Evolutionary conservation across 345 rosid species (phyloP).

Genomic region (Dipteronia dyeriana): DNA sequence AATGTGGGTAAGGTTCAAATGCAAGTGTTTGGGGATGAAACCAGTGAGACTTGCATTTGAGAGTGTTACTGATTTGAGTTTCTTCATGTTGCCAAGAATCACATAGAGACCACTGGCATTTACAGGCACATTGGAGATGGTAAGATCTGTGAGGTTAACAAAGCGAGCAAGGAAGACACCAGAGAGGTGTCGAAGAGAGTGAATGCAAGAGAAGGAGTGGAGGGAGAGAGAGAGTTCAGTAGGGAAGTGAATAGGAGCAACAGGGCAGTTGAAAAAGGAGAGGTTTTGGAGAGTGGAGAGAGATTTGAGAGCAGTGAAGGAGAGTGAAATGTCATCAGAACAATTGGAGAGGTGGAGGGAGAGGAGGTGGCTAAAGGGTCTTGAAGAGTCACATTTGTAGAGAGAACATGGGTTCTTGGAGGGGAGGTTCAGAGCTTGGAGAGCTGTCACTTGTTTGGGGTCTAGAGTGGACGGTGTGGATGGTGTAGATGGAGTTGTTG

Average conservation of each 20-base stretch:
- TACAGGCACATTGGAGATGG: constrained; percentile 57
- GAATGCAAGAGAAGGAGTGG: constrained; percentile 59
- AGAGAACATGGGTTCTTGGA: constrained; percentile 70
- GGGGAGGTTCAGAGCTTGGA: constrained; percentile 70
- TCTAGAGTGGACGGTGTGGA: constrained; percentile 55
- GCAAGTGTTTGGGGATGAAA: constrained; percentile 53
- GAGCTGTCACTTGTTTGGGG: constrained; percentile 80
- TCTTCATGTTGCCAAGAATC: constrained; percentile 64
- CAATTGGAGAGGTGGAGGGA: constrained; percentile 81
- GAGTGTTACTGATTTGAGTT: constrained; percentile 59
- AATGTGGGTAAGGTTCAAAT: constrained; percentile 57
- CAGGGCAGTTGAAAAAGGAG: constrained; percentile 70
- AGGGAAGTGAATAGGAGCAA: constrained; percentile 63
- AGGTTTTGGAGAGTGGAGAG: constrained; percentile 74
- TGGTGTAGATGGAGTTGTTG: constrained; percentile 6
- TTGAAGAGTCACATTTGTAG: constrained; percentile 53
- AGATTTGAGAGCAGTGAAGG: constrained; percentile 67
- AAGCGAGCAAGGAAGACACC: constrained; percentile 73
- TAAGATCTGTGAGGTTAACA: constrained; percentile 76
- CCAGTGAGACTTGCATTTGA: constrained; percentile 74
- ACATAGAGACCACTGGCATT: constrained; percentile 75
- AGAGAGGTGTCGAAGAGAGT: constrained; percentile 63
- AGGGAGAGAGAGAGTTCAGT: constrained; percentile 59
- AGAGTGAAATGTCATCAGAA: constrained; percentile 60
- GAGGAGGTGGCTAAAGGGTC: constrained; percentile 75